Evolutionary conservation across 1,139 yeast species (phyloP), one percentile per base, ranked within the genome.

Genomic region (Debaryomyces subglobosus): DNA sequence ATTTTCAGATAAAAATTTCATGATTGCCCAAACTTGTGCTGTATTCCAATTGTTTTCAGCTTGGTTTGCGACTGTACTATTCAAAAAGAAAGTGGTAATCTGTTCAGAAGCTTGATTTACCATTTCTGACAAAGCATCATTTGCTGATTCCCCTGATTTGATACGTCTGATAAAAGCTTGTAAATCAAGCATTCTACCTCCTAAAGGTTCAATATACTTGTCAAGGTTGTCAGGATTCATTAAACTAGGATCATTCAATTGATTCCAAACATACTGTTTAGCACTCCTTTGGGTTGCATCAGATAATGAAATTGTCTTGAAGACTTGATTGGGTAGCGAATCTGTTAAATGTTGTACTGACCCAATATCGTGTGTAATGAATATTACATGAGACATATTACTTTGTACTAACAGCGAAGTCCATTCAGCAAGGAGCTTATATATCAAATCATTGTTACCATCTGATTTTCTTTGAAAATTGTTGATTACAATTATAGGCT

Each of bases 101-200:
- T 94, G 97, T 58, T 90, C 92, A 3, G 95, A 85, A 0, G 96
- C 86, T 64, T 91, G 97, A 30, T 74, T 77, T 7, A 90, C 79
- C 86, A 94, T 87, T 56, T 90, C 95, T 4, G 78, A 68, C 41
- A 91, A 71, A 0, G 99, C 98, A 45, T 79, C 86, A 18, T 68
- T 60, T 0, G 97, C 96, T 9, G 81, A 64, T 63, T 94, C 98
- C 2, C 99, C 99, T 0, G 94, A 83, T 57, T 84, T 85, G 20
- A 94, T 79, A 46, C 98, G 86, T 60, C 98, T 81, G 0, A 88
- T 87, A 68, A 90, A 90, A 16, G 96, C 86, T 66, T 94, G 97
- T 48, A 94, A 75, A 63, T 94, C 99, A 47, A 92, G 77, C 92
- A 94, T 88, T 55, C 99, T 82, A 37, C 99, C 99, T 10, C 99